A percentile compares a stretch with the other conserved stretches of the same genome.
These are phyloP conservation scores for Tricholoma hemisulphureum DNA, from an alignment of 768 basidiomycete genomes.

Conservation along the genomic window DNA sequence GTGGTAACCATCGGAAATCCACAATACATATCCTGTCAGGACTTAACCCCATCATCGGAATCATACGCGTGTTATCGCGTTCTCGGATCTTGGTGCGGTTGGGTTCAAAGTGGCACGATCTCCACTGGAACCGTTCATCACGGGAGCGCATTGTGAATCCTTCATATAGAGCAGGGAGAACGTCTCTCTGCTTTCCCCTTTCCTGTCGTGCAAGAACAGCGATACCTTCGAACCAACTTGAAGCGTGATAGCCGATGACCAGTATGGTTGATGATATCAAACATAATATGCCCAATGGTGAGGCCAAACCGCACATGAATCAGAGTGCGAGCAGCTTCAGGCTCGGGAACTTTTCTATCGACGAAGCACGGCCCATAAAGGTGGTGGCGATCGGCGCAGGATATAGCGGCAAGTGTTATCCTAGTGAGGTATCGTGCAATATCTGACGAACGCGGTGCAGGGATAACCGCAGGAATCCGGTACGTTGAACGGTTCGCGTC, in stretches of 20 bases:
- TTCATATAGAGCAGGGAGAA: too few species aligned
- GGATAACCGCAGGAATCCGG: constrained; percentile 58
- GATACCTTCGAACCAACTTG: too few species aligned
- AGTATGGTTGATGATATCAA: not conserved
- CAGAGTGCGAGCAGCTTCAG: constrained; percentile 12
- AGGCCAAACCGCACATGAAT: not conserved
- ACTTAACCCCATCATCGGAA: too few species aligned
- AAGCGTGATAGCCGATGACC: not conserved
- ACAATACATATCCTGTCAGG: too few species aligned
- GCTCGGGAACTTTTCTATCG: constrained; percentile 47
- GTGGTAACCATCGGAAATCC: too few species aligned
- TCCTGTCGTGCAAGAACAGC: too few species aligned
- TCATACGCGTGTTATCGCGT: too few species aligned
- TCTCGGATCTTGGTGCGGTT: too few species aligned
- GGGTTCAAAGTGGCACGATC: too few species aligned
- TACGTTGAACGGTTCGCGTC: constrained; percentile 16
- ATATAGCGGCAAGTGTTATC: constrained; percentile 44
- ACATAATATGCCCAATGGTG: not conserved
- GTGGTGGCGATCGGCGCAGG: constrained; percentile 60
- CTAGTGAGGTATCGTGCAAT: not conserved
- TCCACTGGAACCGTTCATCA: too few species aligned
- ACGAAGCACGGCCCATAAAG: constrained; percentile 52
- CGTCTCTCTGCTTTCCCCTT: too few species aligned
- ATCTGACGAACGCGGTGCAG: constrained; percentile 16
- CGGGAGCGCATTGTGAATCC: too few species aligned